These are phyloP conservation scores for Fragaria ananassa DNA, from an alignment of 306 rosid genomes.

Conservation along the genomic window DNA sequence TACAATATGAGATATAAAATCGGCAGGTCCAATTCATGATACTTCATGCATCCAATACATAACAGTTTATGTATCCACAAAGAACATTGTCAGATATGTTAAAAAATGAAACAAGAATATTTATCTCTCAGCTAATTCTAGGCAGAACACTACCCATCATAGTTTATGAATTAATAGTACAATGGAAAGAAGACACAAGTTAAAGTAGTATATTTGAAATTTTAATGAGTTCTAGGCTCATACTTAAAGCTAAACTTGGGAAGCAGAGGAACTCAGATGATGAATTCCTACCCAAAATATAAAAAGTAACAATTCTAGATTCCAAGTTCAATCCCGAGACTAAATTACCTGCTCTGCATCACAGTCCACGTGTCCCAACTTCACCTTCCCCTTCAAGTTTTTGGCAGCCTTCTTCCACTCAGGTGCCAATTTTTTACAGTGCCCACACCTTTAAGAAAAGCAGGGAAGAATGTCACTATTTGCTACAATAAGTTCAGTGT, in stretches of 20 bases:
- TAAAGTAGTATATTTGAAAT: neutral
- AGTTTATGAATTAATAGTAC: neutral
- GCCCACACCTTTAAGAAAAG: conserved; percentile 81
- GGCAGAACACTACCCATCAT: neutral
- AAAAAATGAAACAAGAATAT: neutral
- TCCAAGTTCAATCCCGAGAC: neutral
- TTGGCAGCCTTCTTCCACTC: conserved; percentile 92
- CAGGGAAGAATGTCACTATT: conserved; percentile 14
- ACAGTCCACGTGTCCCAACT: conserved; percentile 95
- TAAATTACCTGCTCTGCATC: conserved; percentile 83
- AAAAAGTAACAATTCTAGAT: neutral
- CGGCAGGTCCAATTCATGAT: neutral
- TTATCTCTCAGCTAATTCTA: neutral
- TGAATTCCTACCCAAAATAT: neutral
- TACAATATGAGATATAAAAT: neutral
- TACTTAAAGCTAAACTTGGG: neutral
- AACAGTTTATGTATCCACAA: neutral
- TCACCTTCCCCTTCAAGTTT: conserved; percentile 82
- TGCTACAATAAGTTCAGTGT: neutral
- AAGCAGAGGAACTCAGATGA: neutral
- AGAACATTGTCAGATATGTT: neutral
- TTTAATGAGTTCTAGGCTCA: neutral
- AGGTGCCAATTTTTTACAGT: conserved; percentile 92
- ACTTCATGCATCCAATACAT: neutral
- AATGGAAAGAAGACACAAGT: neutral